Conservation (phyloP, 257 asterid species). For the Solanum medicagineum region DNA sequence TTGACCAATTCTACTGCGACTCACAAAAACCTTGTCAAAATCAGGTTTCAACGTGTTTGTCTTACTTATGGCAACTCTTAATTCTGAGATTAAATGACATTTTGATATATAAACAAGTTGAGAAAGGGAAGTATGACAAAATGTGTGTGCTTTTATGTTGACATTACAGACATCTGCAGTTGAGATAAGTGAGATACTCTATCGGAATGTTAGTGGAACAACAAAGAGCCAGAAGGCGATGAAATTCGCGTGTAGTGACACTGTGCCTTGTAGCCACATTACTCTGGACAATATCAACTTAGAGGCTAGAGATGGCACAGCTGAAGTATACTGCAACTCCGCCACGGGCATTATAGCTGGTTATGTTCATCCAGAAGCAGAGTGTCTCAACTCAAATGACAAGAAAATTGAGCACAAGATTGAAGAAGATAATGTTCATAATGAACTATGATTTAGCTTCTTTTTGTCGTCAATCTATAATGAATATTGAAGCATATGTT, state of each 20-base stretch:
- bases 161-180: slow-evolving; percentile 56
- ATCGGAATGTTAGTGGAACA: slow-evolving; percentile 52
- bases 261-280: slow-evolving; percentile 63
- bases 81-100: too few species aligned
- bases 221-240: slow-evolving; percentile 45
- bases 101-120: neutral
- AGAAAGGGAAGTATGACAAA: neutral
- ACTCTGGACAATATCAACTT: slow-evolving; percentile 55
- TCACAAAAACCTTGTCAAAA: slow-evolving; percentile 62
- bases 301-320: slow-evolving; percentile 40
- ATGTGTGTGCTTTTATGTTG: neutral
- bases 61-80: too few species aligned
- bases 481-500: neutral
- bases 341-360: slow-evolving; percentile 56
- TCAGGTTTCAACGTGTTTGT: slow-evolving; percentile 31
- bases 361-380: slow-evolving; percentile 64
- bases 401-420: slow-evolving; percentile 17
- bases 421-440: slow-evolving; percentile 31
- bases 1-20: slow-evolving; percentile 93
- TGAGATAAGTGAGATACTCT: slow-evolving; percentile 51
- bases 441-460: slow-evolving; percentile 38
- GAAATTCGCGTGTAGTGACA: slow-evolving; percentile 73
- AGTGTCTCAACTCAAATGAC: slow-evolving; percentile 45
- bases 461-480: neutral
- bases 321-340: slow-evolving; percentile 68